phyloP scores from a whole-genome alignment of 208 protist genomes.

The Angomonas ambiguus region DNA sequence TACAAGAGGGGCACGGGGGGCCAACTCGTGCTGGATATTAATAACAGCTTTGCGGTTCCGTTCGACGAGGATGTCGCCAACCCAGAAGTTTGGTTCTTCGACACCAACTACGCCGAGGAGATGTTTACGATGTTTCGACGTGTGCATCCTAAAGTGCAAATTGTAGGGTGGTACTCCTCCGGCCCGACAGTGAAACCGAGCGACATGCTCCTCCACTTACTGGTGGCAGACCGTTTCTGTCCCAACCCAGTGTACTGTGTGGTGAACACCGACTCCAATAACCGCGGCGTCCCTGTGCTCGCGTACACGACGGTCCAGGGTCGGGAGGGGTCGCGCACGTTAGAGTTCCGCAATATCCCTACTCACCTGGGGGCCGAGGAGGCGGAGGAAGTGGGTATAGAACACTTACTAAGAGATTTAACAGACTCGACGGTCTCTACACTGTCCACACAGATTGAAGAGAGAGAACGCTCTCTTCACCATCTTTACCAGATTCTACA shows the following conservation, averaged over 20 bases:
- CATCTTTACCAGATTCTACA: slow-evolving; percentile 86
- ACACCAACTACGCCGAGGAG: slow-evolving; percentile 93
- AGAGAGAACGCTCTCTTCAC: slow-evolving; percentile 92
- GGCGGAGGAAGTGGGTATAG: slow-evolving; percentile 99
- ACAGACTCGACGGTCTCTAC: slow-evolving; percentile 95
- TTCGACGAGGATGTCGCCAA: slow-evolving; percentile 99
- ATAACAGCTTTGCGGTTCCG: slow-evolving; percentile 98
- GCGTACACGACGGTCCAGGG: slow-evolving; percentile 89
- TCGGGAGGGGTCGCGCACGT: slow-evolving; percentile 59
- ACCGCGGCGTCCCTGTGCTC: slow-evolving; percentile 86
- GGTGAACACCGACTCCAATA: slow-evolving; percentile 86
- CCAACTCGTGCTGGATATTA: slow-evolving; percentile 81
- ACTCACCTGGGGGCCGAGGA: slow-evolving; percentile 95
- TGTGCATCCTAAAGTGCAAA: slow-evolving; percentile 96
- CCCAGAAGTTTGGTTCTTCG: slow-evolving; percentile 98
- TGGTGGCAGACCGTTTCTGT: slow-evolving; percentile 91
- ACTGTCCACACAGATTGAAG: slow-evolving; percentile 92
- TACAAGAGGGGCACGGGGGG: slow-evolving; percentile 48
- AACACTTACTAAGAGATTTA: slow-evolving; percentile 99
- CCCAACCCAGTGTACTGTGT: slow-evolving; percentile 91
- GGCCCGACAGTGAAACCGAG: slow-evolving; percentile 94
- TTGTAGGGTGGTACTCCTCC: slow-evolving; percentile 99
- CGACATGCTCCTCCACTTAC: slow-evolving; percentile 97
- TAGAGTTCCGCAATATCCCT: slow-evolving; percentile 89
- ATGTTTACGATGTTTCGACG: slow-evolving; percentile 99